A percentile compares a stretch with the other conserved stretches of the same genome.
These are phyloP conservation scores for Moesziomyces parantarcticus DNA, from an alignment of 1,284 basidiomycete genomes.

Conservation along the genomic window DNA sequence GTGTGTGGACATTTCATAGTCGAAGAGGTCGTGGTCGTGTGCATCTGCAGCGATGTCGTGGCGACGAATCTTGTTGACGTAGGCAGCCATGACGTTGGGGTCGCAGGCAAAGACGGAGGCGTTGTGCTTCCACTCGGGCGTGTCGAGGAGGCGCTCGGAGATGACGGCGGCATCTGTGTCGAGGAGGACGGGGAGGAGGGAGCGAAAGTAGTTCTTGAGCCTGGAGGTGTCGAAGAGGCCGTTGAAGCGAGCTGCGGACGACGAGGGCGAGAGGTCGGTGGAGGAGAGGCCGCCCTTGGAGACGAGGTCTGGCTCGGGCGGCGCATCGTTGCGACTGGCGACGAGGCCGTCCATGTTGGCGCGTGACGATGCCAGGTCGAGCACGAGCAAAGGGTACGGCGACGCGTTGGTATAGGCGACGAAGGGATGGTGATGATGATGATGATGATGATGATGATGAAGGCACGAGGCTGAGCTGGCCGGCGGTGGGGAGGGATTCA, in stretches of 20 bases:
- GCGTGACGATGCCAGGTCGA: neutral
- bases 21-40: conserved; percentile 34
- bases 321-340: conserved; percentile 10
- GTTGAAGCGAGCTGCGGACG: conserved; percentile 24
- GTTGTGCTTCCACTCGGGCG: conserved; percentile 46
- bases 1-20: conserved; percentile 77
- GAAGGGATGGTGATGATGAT: too few species aligned
- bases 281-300: conserved; percentile 12
- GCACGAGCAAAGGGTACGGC: too few species aligned
- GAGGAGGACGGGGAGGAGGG: conserved; percentile 47
- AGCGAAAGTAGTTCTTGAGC: conserved; percentile 44
- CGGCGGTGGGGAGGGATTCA: too few species aligned
- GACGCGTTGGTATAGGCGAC: too few species aligned
- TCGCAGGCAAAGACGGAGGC: conserved; percentile 51
- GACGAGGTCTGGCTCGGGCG: conserved; percentile 11
- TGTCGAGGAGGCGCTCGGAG: conserved; percentile 37
- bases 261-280: conserved; percentile 35
- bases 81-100: conserved; percentile 49
- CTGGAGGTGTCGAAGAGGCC: conserved; percentile 27
- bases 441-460: too few species aligned
- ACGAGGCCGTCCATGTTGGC: conserved; percentile 23
- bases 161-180: conserved; percentile 39
- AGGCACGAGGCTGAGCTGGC: too few species aligned
- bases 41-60: conserved; percentile 33
- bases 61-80: conserved; percentile 59